These are phyloP conservation scores for Mucor racemosus DNA, from an alignment of 371 early-diverging fungal genomes.

Conservation along the genomic window DNA sequence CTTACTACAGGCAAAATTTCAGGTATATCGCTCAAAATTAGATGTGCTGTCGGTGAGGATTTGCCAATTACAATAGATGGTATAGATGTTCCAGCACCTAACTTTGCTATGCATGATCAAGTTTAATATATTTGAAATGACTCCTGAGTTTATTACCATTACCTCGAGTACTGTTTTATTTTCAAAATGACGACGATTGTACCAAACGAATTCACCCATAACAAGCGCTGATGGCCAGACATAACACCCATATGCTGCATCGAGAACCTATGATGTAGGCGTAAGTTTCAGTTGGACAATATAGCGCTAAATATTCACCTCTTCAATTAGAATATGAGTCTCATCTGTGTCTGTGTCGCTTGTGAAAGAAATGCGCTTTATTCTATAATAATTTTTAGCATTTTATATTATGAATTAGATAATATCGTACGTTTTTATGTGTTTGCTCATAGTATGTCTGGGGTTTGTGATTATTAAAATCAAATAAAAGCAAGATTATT, in stretches of 20 bases:
- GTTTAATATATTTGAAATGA: background rate
- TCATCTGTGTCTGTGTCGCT: background rate
- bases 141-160: background rate
- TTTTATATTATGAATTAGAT: background rate
- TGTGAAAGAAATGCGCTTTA: background rate
- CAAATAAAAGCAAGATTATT: too few relatives aligned
- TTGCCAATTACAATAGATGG: constrained; percentile 57
- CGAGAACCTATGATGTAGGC: constrained; percentile 36
- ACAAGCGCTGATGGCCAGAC: constrained; percentile 64
- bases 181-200: constrained; percentile 29
- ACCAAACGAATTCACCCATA: constrained; percentile 54
- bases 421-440: background rate
- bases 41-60: constrained; percentile 5
- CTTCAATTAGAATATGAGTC: background rate
- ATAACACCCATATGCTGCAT: constrained; percentile 61
- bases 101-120: constrained; percentile 15
- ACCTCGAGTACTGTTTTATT: constrained; percentile 42
- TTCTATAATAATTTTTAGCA: background rate
- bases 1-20: constrained; percentile 45
- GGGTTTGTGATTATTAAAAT: too few relatives aligned
- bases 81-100: constrained; percentile 59
- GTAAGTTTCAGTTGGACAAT: too few relatives aligned
- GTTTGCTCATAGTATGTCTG: background rate
- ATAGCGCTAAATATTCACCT: background rate
- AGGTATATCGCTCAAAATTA: constrained; percentile 52